phyloP scores from a whole-genome alignment of 371 early-diverging fungal genomes.

The Catenaria anguillulae region DNA sequence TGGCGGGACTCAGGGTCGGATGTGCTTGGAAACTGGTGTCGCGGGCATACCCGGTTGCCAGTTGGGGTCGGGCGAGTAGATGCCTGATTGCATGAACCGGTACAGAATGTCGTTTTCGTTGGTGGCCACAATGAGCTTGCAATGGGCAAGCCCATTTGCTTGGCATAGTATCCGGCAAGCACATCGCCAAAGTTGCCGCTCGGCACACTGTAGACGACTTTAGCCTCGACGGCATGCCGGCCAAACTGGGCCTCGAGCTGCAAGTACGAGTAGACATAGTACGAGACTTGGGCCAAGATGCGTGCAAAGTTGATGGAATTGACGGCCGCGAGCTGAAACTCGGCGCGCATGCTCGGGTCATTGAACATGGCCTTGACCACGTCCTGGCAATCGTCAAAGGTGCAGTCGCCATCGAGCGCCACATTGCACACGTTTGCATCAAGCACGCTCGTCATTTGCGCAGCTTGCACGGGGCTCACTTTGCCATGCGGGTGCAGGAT shows the following conservation, averaged over 20 bases:
- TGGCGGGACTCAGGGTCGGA: constrained; percentile 86
- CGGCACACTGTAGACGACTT: constrained; percentile 74
- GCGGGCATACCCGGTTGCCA: too few relatives aligned
- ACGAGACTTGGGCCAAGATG: constrained; percentile 85
- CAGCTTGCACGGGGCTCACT: constrained; percentile 86
- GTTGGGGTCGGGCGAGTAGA: constrained; percentile 37
- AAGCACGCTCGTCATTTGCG: constrained; percentile 91
- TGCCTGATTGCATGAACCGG: constrained; percentile 73
- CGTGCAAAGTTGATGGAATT: constrained; percentile 99
- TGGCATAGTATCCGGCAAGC: constrained; percentile 87
- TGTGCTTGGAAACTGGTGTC: too few relatives aligned
- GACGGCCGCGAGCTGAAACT: constrained; percentile 78
- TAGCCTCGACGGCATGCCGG: constrained; percentile 20
- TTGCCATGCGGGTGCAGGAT: constrained; percentile 83
- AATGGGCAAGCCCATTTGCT: constrained; percentile 81
- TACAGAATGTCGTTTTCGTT: constrained; percentile 94
- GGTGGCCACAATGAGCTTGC: constrained; percentile 70
- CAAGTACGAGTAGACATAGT: constrained; percentile 90
- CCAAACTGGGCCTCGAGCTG: constrained; percentile 7
- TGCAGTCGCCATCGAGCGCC: constrained; percentile 57
- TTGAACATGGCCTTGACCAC: constrained; percentile 81
- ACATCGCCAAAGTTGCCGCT: constrained; percentile 99
- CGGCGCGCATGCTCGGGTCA: constrained; percentile 52
- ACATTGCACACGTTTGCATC: constrained; percentile 87
- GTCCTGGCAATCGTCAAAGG: constrained; percentile 94